phyloP scores from a whole-genome alignment of 1,284 basidiomycete genomes.

The Apiotrichum akiyoshidainum region DNA sequence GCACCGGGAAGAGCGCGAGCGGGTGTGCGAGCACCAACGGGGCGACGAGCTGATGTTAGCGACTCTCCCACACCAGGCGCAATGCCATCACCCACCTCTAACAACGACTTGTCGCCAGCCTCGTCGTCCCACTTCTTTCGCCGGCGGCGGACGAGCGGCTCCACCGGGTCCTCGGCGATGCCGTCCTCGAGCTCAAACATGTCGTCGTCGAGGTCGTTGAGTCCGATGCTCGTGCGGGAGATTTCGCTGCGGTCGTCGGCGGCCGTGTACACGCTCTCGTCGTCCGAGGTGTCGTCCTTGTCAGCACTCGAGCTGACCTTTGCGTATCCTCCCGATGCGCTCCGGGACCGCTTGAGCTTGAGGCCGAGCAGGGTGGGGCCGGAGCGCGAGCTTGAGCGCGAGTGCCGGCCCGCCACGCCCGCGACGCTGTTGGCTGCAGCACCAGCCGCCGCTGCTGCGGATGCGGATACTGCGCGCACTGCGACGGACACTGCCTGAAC shows the following conservation, averaged over 20 bases:
- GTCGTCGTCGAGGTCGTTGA: constrained; percentile 3
- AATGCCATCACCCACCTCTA: constrained; percentile 16
- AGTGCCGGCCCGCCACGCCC: background rate
- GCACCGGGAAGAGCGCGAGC: constrained; percentile 44
- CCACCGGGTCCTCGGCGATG: constrained; percentile 8
- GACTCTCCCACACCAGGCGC: background rate
- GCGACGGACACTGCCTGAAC: too few species aligned
- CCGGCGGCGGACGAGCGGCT: constrained; percentile 20
- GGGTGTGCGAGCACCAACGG: constrained; percentile 48
- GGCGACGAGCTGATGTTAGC: constrained; percentile 39
- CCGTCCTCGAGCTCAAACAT: constrained; percentile 9
- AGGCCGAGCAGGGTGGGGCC: background rate
- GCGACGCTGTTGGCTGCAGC: background rate
- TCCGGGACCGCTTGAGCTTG: background rate
- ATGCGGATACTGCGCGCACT: too few species aligned
- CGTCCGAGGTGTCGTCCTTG: background rate
- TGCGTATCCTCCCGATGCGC: constrained; percentile 1
- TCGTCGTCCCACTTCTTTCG: constrained; percentile 16
- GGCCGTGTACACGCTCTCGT: constrained; percentile 3
- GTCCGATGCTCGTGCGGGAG: constrained; percentile 7
- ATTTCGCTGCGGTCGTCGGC: constrained; percentile 7
- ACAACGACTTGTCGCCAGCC: constrained; percentile 13
- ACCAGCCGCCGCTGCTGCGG: too few species aligned
- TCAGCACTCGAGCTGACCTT: background rate
- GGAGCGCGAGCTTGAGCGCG: background rate